These are phyloP conservation scores for Ottelia alismoides DNA, from an alignment of 106 monocot genomes.

Conservation along the genomic window DNA sequence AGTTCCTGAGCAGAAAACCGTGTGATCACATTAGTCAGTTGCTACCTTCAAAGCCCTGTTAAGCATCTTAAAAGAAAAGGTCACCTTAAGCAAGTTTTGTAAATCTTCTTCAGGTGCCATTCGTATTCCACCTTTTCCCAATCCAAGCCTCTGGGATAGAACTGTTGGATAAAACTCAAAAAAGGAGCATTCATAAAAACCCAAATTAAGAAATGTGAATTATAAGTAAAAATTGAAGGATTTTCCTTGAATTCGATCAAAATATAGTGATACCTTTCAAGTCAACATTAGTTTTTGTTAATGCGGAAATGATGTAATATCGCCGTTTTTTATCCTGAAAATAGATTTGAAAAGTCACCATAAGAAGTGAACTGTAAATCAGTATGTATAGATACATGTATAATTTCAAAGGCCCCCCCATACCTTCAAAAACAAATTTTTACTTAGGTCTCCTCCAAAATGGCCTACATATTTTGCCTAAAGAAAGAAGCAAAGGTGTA, in stretches of 20 bases:
- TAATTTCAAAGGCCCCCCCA: too few relatives aligned
- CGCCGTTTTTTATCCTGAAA: constrained; percentile 97
- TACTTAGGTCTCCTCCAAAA: constrained; percentile 69
- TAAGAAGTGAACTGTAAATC: too few relatives aligned
- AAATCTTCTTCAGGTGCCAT: constrained; percentile 99
- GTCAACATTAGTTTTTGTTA: constrained; percentile 74
- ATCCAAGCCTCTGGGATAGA: constrained; percentile 84
- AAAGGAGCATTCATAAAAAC: background rate
- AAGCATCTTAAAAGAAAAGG: too few relatives aligned
- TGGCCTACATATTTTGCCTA: constrained; percentile 91
- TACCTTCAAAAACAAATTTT: constrained; percentile 89
- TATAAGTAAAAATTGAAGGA: too few relatives aligned
- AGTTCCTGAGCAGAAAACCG: too few relatives aligned
- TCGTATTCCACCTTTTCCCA: constrained; percentile 90
- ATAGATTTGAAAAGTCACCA: too few relatives aligned
- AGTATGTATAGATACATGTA: too few relatives aligned
- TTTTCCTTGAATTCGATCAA: too few relatives aligned
- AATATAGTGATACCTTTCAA: constrained; percentile 60
- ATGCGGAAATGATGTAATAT: constrained; percentile 76
- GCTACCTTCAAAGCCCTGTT: too few relatives aligned
- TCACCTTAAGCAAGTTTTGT: constrained; percentile 77
- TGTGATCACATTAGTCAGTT: too few relatives aligned
- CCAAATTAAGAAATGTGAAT: background rate
- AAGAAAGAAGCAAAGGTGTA: constrained; percentile 13
- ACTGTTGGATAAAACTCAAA: constrained; percentile 30